These are phyloP conservation scores for Fusarium torulosum DNA, from an alignment of 2,329 filamentous ascomycete genomes.

Conservation along the genomic window DNA sequence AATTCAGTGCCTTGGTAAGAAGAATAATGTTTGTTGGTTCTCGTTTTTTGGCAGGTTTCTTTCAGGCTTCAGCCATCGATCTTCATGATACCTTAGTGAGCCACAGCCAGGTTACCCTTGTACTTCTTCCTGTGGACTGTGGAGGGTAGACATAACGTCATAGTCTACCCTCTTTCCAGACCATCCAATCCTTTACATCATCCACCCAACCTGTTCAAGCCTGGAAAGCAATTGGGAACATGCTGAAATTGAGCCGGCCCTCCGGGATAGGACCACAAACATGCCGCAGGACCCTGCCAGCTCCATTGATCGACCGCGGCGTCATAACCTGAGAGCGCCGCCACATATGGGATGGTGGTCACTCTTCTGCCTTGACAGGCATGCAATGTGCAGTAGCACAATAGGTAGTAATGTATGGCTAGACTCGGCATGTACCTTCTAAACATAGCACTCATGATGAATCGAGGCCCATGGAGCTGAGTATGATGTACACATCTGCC, in stretches of 20 bases:
- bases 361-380: conserved; percentile 17
- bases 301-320: conserved; percentile 32
- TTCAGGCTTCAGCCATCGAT: neutral
- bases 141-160: conserved; percentile 31
- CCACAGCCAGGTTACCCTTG: conserved; percentile 1
- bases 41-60: conserved; percentile 4
- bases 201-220: conserved; percentile 11
- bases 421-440: conserved; percentile 4
- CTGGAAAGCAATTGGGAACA: conserved; percentile 1
- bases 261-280: neutral
- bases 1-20: neutral
- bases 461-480: neutral
- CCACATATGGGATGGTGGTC: conserved; percentile 22
- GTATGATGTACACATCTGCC: neutral
- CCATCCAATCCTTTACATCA: conserved; percentile 33
- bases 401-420: no score
- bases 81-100: neutral
- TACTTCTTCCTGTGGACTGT: neutral
- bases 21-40: neutral
- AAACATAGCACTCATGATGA: conserved; percentile 25
- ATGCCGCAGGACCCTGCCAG: conserved; percentile 9
- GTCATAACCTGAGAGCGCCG: conserved; percentile 31
- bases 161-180: conserved; percentile 11
- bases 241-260: conserved; percentile 4
- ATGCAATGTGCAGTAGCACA: no score